These are phyloP conservation scores for Nannochloropsis salina DNA, from an alignment of 108 stramenopile genomes.

Conservation along the genomic window DNA sequence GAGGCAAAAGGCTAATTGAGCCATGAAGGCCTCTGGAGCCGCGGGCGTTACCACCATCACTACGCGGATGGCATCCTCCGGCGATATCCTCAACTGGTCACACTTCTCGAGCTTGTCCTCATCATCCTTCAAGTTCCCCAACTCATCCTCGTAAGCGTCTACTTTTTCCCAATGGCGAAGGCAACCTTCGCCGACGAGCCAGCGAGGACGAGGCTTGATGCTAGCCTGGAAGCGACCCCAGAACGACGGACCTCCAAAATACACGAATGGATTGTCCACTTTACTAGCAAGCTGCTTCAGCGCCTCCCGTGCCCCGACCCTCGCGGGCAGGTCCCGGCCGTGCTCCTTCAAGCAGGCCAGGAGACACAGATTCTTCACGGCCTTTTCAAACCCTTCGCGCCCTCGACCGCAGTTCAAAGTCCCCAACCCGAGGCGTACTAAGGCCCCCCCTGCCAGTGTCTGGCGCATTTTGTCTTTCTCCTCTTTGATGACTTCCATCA, in stretches of 20 bases:
- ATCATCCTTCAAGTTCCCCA: background rate
- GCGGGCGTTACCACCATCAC: constrained; percentile 6
- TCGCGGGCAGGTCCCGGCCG: background rate
- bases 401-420: background rate
- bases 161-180: background rate
- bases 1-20: background rate
- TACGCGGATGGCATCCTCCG: background rate
- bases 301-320: background rate
- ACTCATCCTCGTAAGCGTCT: background rate
- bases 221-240: background rate
- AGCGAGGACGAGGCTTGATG: background rate
- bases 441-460: background rate
- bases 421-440: background rate
- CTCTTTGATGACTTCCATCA: background rate
- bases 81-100: background rate
- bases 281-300: background rate
- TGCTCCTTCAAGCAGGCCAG: background rate
- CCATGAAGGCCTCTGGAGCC: background rate
- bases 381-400: background rate
- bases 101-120: background rate
- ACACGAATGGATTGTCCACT: background rate
- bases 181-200: background rate
- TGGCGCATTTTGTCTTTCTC: background rate
- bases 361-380: background rate
- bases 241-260: background rate